phyloP scores from a whole-genome alignment of 495 filamentous ascomycete genomes.

The Trichoderma parareesei region DNA sequence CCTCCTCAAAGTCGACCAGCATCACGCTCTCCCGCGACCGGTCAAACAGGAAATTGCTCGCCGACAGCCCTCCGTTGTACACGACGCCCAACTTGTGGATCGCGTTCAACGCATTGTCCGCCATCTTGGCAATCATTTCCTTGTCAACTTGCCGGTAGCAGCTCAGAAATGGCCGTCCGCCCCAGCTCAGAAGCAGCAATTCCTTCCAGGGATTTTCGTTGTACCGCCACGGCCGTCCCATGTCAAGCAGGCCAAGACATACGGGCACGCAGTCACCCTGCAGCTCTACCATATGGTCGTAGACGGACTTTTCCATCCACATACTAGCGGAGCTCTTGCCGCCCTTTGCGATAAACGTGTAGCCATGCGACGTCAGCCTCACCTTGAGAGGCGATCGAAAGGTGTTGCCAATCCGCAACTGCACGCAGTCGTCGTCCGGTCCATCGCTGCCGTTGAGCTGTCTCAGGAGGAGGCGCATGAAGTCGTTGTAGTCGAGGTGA shows the following conservation, averaged over 20 bases:
- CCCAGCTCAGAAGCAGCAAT: not conserved
- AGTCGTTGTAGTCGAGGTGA: not conserved
- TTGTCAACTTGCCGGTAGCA: not conserved
- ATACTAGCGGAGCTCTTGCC: not conserved
- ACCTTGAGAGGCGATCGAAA: not conserved
- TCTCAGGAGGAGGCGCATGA: not conserved
- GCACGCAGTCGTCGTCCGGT: not conserved
- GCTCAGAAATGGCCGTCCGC: not conserved
- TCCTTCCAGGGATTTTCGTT: not conserved
- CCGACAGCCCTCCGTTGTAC: not conserved
- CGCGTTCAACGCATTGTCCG: not conserved
- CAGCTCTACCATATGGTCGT: not conserved
- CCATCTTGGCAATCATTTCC: not conserved
- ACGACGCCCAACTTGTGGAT: not conserved
- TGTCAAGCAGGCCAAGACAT: not conserved
- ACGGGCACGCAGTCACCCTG: not conserved
- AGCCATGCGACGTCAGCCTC: not conserved
- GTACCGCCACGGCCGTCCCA: not conserved
- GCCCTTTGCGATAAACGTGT: not conserved
- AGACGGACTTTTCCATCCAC: not conserved
- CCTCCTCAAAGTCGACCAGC: not conserved
- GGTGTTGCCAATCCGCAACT: not conserved
- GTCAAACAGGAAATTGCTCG: not conserved
- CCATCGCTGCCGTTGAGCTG: not conserved
- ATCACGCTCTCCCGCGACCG: not conserved